Evolutionary conservation across 768 basidiomycete genomes (phyloP).

Genomic region (Goffeauzyma gilvescens): DNA sequence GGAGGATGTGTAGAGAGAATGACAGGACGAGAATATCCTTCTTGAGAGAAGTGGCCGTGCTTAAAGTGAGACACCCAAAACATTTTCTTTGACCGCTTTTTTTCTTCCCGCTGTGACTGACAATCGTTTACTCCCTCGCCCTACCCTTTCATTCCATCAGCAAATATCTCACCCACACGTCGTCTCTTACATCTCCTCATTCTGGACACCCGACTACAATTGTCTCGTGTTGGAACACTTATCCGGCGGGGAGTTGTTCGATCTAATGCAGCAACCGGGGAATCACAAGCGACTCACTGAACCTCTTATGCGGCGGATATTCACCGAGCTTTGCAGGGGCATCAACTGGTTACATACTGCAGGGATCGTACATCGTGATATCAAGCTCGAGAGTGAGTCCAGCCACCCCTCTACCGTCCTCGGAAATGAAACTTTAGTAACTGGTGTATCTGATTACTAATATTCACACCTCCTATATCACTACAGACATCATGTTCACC

Average conservation of each 20-base stretch:
- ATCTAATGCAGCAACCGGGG: slow-evolving; percentile 42
- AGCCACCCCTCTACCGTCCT: background rate
- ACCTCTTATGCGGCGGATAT: slow-evolving; percentile 46
- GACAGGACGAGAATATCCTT: slow-evolving; percentile 60
- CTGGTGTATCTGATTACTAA: background rate
- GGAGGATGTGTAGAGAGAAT: slow-evolving; percentile 38
- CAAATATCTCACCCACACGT: slow-evolving; percentile 68
- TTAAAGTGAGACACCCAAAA: slow-evolving; percentile 40
- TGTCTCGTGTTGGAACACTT: slow-evolving; percentile 60
- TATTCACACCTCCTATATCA: no score
- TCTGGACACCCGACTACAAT: slow-evolving; percentile 54
- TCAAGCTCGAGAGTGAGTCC: slow-evolving; percentile 49
- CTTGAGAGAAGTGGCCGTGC: slow-evolving; percentile 62
- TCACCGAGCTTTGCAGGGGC: slow-evolving; percentile 54
- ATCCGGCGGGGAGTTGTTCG: slow-evolving; percentile 62
- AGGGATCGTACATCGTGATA: slow-evolving; percentile 69
- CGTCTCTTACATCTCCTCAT: slow-evolving; percentile 48
- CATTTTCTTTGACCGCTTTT: background rate
- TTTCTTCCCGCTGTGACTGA: slow-evolving; percentile 1
- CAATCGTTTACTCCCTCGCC: no score
- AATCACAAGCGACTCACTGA: slow-evolving; percentile 26
- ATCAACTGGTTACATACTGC: slow-evolving; percentile 77
- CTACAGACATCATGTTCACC: slow-evolving; percentile 56
- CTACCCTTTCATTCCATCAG: no score
- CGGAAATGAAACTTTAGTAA: background rate